Base-by-base conservation (phyloP, 768 basidiomycete genomes). In the Leccinum uliginosum region DNA sequence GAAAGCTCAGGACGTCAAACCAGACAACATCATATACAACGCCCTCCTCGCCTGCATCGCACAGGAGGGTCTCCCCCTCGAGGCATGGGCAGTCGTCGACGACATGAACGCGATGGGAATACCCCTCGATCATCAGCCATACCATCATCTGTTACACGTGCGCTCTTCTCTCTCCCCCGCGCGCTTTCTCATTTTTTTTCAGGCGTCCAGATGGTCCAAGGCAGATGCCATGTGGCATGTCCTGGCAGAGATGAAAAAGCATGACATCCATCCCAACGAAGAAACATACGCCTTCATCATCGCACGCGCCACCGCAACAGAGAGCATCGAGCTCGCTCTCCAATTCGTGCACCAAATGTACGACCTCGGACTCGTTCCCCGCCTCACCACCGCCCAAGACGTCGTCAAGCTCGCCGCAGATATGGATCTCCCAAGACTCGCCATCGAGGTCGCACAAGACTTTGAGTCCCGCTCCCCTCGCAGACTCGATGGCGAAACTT, bases 271-370 rank as follows among this genome's bases (percentile, higher is more conserved):
- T 15, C 82, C 80, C n/a, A 80, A 83, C 64, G 73, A 76, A 32
- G 62, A 71, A 7, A 86, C 81, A 0, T 89, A 83, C 67, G 73
- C 77, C 46, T 63, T 73, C 51, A 72, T 89, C 63, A 79, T 91
- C 65, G 59, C 64, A 29, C 79, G 80, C 34, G 76, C 78, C 48
- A 70, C 74, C 5, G 55, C 65, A 1, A 71, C 76, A 8, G 74
- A 75, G 40, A 84, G 87, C 61, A 65, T 90, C 19, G 91, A 93
- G 68, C 76, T 82, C 55, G 83, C 84, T 5, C 69, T 94, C 26
- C 81, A 81, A 46, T 75, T 78, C 51, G 71, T 91, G 34, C 73
- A 81, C n/a, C 73, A 81, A 47, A 84, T 91, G 83, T 78, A 79
- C 51, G 56, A 52, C 12, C 73, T 73, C 12, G 79, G 78, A 2